phyloP scores from a whole-genome alignment of 2,329 filamentous ascomycete species.

The Penicillium rolfsii region DNA sequence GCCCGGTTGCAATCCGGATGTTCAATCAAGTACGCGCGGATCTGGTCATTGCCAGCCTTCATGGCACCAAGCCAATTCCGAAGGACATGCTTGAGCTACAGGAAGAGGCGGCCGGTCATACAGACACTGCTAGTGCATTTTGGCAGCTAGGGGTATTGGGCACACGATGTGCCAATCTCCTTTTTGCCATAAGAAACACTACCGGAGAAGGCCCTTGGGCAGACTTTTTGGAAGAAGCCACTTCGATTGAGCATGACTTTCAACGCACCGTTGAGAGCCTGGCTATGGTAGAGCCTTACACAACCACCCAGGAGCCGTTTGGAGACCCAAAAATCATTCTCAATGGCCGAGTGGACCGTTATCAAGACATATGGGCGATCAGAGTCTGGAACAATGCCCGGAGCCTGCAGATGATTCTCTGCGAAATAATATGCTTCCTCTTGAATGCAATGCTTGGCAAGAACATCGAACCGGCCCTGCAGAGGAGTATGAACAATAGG shows the following conservation, averaged over 20 bases:
- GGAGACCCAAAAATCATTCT: constrained; percentile 12
- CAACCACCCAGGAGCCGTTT: constrained; percentile 1
- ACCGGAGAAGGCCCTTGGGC: constrained; percentile 8
- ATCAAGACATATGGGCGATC: constrained; percentile 23
- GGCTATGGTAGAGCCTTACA: constrained; percentile 21
- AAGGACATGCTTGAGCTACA: constrained; percentile 24
- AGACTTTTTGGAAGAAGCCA: constrained; percentile 19
- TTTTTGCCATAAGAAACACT: constrained; percentile 3
- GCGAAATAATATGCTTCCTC: constrained; percentile 21
- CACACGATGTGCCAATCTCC: constrained; percentile 21
- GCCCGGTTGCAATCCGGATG: constrained; percentile 21
- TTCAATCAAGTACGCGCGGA: constrained; percentile 35
- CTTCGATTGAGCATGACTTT: constrained; percentile 15
- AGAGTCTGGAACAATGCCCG: constrained; percentile 31
- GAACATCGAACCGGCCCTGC: not conserved
- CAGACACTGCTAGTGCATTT: constrained; percentile 14
- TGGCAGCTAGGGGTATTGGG: constrained; percentile 26
- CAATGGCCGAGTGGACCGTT: constrained; percentile 23
- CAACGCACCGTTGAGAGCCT: constrained; percentile 6
- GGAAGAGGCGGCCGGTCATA: constrained; percentile 25
- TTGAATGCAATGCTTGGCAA: constrained; percentile 19
- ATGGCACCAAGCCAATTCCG: constrained; percentile 20
- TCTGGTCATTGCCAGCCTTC: constrained; percentile 24
- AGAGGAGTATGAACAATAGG: constrained; percentile 1
- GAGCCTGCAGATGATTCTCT: constrained; percentile 25